Conservation (phyloP, 176 grass and related monocot species). For the Musa itinerans region DNA sequence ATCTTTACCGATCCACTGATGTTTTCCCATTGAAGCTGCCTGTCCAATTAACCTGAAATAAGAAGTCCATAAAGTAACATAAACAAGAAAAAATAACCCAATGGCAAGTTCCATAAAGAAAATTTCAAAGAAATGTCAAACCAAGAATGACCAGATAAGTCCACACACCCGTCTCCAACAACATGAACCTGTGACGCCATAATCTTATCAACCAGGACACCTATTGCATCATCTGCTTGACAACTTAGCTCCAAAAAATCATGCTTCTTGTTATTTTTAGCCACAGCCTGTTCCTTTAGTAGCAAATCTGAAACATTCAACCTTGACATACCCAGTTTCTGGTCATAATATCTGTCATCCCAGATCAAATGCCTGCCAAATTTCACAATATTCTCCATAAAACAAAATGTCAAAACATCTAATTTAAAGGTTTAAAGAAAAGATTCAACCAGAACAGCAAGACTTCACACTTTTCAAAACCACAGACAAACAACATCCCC, state of each 20-base stretch:
- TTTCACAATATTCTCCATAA: neutral
- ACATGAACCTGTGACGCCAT: constrained; percentile 61
- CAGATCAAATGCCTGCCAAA: constrained; percentile 43
- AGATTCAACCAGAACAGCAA: constrained; percentile 6
- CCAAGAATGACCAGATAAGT: neutral
- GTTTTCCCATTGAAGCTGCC: constrained; percentile 56
- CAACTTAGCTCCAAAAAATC: constrained; percentile 16
- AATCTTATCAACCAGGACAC: constrained; percentile 41
- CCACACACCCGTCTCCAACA: constrained; percentile 47
- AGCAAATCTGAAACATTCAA: constrained; percentile 10
- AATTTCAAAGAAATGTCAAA: neutral
- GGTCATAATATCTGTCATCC: constrained; percentile 31
- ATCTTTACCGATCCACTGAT: constrained; percentile 59
- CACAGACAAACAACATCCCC: neutral
- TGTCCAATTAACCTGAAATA: constrained; percentile 52
- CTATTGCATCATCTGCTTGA: constrained; percentile 34
- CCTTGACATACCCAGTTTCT: constrained; percentile 22
- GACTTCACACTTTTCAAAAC: constrained; percentile 5
- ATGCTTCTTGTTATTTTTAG: neutral
- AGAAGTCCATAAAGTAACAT: constrained; percentile 19
- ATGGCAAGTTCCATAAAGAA: neutral
- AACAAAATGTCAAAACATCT: neutral
- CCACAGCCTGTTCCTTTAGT: constrained; percentile 20
- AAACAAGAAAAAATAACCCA: neutral
- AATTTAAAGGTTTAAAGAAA: constrained; percentile 8